These are phyloP conservation scores for Brassica incana DNA, from an alignment of 345 rosid species.

Conservation along the genomic window DNA sequence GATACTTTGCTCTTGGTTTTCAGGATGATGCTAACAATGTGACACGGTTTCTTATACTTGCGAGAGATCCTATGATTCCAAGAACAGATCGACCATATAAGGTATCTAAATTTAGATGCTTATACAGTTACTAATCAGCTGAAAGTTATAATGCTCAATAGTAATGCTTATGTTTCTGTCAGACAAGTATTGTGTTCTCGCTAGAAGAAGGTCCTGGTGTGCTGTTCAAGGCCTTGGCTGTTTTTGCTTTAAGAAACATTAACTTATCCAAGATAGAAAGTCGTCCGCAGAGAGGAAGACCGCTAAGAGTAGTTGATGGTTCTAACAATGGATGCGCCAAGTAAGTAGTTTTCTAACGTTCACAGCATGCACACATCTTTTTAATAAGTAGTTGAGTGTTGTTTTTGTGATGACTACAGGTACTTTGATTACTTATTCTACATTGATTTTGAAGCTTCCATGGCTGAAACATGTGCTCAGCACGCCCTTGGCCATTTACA, in stretches of 20 bases:
- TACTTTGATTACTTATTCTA: slow-evolving; percentile 90
- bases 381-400: slow-evolving; percentile 15
- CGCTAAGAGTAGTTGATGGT: slow-evolving; percentile 77
- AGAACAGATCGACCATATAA: slow-evolving; percentile 65
- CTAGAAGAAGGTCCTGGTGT: slow-evolving; percentile 95
- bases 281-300: slow-evolving; percentile 75
- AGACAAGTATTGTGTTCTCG: slow-evolving; percentile 95
- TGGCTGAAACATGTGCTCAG: slow-evolving; percentile 89
- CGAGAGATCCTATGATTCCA: slow-evolving; percentile 86
- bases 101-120: slow-evolving; percentile 43
- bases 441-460: slow-evolving; percentile 89
- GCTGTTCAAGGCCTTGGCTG: slow-evolving; percentile 88
- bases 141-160: neutral
- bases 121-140: neutral
- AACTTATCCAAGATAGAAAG: slow-evolving; percentile 89
- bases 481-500: slow-evolving; percentile 74
- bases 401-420: slow-evolving; percentile 51
- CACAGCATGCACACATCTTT: neutral
- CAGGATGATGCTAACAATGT: slow-evolving; percentile 78
- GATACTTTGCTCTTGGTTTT: slow-evolving; percentile 12
- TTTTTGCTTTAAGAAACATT: slow-evolving; percentile 81
- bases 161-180: slow-evolving; percentile 26
- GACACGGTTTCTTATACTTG: slow-evolving; percentile 86
- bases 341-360: slow-evolving; percentile 44
- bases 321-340: slow-evolving; percentile 75